These are phyloP conservation scores for Tylopilus felleus DNA, from an alignment of 768 basidiomycete species.

Conservation along the genomic window DNA sequence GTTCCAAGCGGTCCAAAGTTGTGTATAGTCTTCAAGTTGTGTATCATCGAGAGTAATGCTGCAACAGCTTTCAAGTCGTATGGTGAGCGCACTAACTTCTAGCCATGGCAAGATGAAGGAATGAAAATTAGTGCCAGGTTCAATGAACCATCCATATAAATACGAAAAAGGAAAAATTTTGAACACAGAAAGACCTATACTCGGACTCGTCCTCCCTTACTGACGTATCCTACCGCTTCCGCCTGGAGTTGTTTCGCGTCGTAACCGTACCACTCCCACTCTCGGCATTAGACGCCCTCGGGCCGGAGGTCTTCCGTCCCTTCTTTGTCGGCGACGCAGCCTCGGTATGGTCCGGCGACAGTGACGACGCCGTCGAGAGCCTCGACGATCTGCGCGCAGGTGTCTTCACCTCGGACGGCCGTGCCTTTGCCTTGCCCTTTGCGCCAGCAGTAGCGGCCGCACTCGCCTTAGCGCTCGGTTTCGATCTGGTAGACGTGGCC, in stretches of 20 bases:
- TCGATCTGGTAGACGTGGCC: slow-evolving; percentile 9
- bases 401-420: slow-evolving; percentile 22
- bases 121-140: no score
- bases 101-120: no score
- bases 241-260: slow-evolving; percentile 32
- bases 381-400: slow-evolving; percentile 38
- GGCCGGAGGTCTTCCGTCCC: slow-evolving; percentile 21
- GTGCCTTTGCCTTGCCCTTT: slow-evolving; percentile 20
- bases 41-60: no score
- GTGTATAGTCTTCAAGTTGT: no score
- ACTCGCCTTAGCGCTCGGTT: slow-evolving; percentile 2
- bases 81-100: no score
- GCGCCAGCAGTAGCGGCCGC: background rate
- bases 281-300: slow-evolving; percentile 8
- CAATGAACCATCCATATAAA: no score
- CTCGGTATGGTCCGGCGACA: slow-evolving; percentile 31
- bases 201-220: background rate
- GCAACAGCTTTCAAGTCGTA: no score
- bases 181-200: background rate
- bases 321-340: slow-evolving; percentile 23
- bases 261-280: slow-evolving; percentile 13
- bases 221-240: slow-evolving; percentile 21
- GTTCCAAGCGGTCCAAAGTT: no score
- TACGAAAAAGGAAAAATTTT: background rate
- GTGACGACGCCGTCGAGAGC: slow-evolving; percentile 34